Evolutionary conservation across 257 asterid genomes (phyloP).

Genomic region (Nicotiana noctiflora): DNA sequence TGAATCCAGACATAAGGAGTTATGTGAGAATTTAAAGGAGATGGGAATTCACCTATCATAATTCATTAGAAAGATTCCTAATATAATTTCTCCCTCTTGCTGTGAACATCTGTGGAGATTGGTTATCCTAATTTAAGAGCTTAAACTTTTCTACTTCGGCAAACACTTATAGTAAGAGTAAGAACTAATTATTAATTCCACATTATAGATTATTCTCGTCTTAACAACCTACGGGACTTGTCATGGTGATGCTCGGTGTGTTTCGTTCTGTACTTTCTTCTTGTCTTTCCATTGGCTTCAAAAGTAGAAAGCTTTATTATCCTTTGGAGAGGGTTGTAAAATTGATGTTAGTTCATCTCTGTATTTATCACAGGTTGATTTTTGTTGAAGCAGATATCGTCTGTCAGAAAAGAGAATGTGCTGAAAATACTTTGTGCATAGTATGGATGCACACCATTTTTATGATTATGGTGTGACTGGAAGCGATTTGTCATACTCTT

Average conservation of each 20-base stretch:
- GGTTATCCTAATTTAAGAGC: not conserved
- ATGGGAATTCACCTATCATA: not conserved
- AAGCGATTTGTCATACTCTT: constrained; percentile 23
- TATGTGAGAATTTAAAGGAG: not conserved
- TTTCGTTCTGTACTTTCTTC: not conserved
- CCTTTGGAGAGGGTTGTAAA: not conserved
- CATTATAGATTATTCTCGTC: not conserved
- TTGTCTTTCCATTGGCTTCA: not conserved
- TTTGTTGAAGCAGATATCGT: not conserved
- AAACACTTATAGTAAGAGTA: not conserved
- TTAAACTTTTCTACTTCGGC: not conserved
- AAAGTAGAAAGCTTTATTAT: not conserved
- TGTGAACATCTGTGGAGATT: not conserved
- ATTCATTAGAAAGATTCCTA: not conserved
- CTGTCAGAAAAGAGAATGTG: not conserved
- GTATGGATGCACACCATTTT: constrained; percentile 28
- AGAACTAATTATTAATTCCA: not conserved
- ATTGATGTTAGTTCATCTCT: not conserved
- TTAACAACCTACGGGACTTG: not conserved
- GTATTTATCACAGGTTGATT: not conserved
- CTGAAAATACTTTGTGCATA: constrained; percentile 7
- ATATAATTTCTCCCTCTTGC: not conserved
- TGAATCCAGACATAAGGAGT: not conserved
- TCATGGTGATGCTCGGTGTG: not conserved
- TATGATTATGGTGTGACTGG: constrained; percentile 19